A percentile compares a stretch with the other conserved stretches of the same genome.
Evolutionary conservation across 1,284 basidiomycete species (phyloP).

Genomic region (Fomitopsis palustris): DNA sequence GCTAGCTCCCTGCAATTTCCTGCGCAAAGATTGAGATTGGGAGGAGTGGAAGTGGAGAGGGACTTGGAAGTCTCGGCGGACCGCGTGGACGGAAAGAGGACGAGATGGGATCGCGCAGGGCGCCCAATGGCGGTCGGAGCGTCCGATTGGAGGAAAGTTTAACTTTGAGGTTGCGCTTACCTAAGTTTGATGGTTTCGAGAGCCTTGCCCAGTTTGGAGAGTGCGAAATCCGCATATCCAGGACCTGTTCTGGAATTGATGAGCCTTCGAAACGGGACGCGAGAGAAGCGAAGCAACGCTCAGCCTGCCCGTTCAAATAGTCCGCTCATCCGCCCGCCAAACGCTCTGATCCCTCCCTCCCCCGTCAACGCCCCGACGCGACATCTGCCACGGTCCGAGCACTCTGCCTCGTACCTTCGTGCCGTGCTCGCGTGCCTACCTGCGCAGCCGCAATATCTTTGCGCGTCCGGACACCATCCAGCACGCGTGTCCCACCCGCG

Average conservation of each 20-base stretch:
- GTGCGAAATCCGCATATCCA: conserved; percentile 2
- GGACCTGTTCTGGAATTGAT: conserved; percentile 3
- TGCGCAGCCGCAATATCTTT: not conserved
- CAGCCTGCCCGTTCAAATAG: conserved; percentile 7
- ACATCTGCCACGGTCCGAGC: not conserved
- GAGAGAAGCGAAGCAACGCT: conserved; percentile 1
- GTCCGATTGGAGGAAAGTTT: conserved; percentile 3
- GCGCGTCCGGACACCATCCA: not conserved
- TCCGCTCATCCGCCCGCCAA: not conserved
- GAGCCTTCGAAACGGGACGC: not conserved
- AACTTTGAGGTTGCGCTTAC: conserved; percentile 6
- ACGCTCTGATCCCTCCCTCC: conserved; percentile 1
- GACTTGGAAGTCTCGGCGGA: not conserved
- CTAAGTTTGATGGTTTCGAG: conserved; percentile 1
- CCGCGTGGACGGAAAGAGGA: not conserved
- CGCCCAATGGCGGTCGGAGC: not conserved
- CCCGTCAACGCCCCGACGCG: conserved; percentile 1
- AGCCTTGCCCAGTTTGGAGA: not conserved
- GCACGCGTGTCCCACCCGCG: not conserved
- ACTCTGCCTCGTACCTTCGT: not conserved
- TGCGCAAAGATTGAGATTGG: not conserved
- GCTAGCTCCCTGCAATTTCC: not conserved
- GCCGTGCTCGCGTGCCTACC: conserved; percentile 1
- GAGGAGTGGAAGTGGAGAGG: not conserved
- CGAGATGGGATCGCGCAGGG: not conserved